Evolutionary conservation across 257 asterid species (phyloP).

Genomic region (Solanum medicagineum): DNA sequence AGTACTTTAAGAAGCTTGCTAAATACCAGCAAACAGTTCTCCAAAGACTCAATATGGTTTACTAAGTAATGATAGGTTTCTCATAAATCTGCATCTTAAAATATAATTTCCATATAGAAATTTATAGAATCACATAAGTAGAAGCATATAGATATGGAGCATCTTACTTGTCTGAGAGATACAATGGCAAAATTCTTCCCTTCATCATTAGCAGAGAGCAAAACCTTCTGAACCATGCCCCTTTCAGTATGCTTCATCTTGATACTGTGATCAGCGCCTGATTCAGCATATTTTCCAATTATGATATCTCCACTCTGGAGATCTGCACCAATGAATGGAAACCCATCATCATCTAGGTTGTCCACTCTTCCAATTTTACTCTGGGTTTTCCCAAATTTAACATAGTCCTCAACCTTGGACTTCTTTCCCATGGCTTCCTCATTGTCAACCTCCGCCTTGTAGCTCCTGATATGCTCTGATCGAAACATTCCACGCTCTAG

Average conservation of each 20-base stretch:
- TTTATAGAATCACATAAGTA: background rate
- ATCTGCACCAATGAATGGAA: slow-evolving; percentile 82
- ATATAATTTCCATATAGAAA: background rate
- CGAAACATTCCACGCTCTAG: slow-evolving; percentile 95
- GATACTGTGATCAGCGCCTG: slow-evolving; percentile 78
- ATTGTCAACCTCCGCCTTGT: slow-evolving; percentile 68
- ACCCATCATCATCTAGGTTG: slow-evolving; percentile 90
- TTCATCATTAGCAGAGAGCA: slow-evolving; percentile 81
- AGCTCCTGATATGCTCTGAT: slow-evolving; percentile 75
- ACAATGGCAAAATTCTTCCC: slow-evolving; percentile 81
- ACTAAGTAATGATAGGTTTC: background rate
- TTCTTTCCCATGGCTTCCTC: slow-evolving; percentile 34
- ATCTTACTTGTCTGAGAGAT: slow-evolving; percentile 74
- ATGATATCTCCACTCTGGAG: slow-evolving; percentile 83
- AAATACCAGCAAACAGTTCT: background rate
- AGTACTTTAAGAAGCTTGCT: background rate
- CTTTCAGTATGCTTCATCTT: slow-evolving; percentile 90
- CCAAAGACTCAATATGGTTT: background rate
- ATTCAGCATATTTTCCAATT: slow-evolving; percentile 71
- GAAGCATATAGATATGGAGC: background rate
- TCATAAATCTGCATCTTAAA: background rate
- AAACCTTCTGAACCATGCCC: slow-evolving; percentile 92
- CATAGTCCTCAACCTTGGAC: slow-evolving; percentile 36
- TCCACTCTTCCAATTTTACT: slow-evolving; percentile 86
- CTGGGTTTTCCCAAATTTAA: slow-evolving; percentile 66